Percentiles rank a stretch among this genome's conserved stretches.
phyloP scores from a whole-genome alignment of 805 yeast genomes.

The Huiozyma sinensis region DNA sequence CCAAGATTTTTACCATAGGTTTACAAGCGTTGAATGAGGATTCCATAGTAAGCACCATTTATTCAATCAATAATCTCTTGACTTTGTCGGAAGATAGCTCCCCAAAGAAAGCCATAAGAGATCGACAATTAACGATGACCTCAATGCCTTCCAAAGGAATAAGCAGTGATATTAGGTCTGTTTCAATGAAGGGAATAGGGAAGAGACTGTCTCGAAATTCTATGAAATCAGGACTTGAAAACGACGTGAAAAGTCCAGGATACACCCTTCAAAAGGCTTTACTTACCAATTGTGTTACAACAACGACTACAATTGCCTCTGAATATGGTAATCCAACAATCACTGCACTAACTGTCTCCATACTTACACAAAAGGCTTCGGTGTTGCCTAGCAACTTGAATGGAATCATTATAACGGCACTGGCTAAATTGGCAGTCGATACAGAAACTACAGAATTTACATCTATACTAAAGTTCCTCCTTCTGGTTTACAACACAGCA shows the following conservation, averaged over 20 bases:
- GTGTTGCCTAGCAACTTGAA: conserved; percentile 43
- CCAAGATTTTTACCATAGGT: conserved; percentile 54
- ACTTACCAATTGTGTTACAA: conserved; percentile 57
- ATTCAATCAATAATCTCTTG: conserved; percentile 68
- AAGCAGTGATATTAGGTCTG: neutral
- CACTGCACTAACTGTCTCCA: conserved; percentile 66
- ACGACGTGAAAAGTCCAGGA: conserved; percentile 4
- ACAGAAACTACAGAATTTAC: conserved; percentile 59
- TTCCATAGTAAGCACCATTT: conserved; percentile 71
- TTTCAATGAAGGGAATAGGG: neutral
- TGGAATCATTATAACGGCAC: conserved; percentile 45
- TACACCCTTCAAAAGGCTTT: conserved; percentile 9
- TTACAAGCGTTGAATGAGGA: conserved; percentile 66
- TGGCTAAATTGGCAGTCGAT: conserved; percentile 50
- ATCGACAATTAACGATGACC: conserved; percentile 25
- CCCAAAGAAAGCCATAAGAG: conserved; percentile 27
- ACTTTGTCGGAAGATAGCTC: conserved; percentile 41
- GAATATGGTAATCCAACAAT: conserved; percentile 62
- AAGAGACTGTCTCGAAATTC: neutral
- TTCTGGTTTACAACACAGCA: conserved; percentile 38
- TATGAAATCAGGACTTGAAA: too few relatives aligned
- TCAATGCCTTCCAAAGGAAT: neutral
- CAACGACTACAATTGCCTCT: conserved; percentile 56
- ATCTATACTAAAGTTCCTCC: conserved; percentile 48
- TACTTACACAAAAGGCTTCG: conserved; percentile 65